These are phyloP conservation scores for Amesomyces nigricolor DNA, from an alignment of 2,329 filamentous ascomycete genomes.

Conservation along the genomic window DNA sequence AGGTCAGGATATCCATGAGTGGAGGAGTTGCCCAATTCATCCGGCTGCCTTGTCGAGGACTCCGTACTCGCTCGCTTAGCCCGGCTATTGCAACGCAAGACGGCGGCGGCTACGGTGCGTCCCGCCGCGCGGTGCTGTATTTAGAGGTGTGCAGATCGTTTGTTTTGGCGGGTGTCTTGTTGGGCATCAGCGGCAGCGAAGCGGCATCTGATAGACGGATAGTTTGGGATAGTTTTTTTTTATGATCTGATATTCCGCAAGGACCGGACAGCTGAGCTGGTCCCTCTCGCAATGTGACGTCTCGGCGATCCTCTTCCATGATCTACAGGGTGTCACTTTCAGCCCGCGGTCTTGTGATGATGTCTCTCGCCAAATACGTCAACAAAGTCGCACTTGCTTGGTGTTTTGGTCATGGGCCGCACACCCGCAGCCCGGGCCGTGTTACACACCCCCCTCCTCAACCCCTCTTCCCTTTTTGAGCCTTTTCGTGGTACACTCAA, in stretches of 20 bases:
- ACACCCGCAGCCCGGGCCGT: neutral
- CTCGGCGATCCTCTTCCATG: neutral
- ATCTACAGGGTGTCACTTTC: too few species aligned
- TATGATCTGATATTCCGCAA: conserved; percentile 2
- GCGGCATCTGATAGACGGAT: neutral
- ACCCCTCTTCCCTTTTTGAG: too few species aligned
- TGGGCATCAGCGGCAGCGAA: too few species aligned
- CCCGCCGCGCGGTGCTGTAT: too few species aligned
- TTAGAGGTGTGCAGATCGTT: too few species aligned
- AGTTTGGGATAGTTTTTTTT: neutral
- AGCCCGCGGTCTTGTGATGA: too few species aligned
- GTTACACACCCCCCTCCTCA: neutral
- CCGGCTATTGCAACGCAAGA: conserved; percentile 9
- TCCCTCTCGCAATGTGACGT: too few species aligned
- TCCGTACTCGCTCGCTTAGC: conserved; percentile 8
- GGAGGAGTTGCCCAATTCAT: neutral
- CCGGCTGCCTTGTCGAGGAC: neutral
- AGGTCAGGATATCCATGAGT: too few species aligned
- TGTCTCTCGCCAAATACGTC: too few species aligned
- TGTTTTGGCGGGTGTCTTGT: too few species aligned
- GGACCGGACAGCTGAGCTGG: neutral
- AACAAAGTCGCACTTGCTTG: too few species aligned
- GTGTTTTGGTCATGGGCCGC: neutral
- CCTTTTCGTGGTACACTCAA: too few species aligned
- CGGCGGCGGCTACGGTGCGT: neutral